Evolutionary conservation across 305 asterid species (phyloP), one percentile per base, ranked within the genome.

Genomic region (Rubia tinctorum): DNA sequence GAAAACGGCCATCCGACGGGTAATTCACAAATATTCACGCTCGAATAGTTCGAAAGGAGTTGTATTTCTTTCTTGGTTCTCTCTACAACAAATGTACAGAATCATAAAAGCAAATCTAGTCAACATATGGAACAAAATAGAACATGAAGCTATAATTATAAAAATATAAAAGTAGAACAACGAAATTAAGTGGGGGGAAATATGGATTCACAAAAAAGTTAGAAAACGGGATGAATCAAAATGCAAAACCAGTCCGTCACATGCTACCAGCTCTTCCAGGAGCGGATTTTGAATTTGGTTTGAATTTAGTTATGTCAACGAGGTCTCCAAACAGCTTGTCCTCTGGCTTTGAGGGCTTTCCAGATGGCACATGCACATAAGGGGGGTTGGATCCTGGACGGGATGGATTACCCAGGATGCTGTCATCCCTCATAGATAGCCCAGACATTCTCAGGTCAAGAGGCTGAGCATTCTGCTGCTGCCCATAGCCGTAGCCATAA

Each of bases 251-350:
- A 71, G 74, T 55, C 78, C 66, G 60, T 91, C 94, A 88, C 94
- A 82, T 85, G 85, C 93, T 88, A 82, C 89, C 91, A 65, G 94
- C 86, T 80, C 88, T 83, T 73, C 90, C 89, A 60, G 87, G 84
- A 20, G 86, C 77, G 13, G 83, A 58, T 77, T 88, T 91, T 23
- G 86, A 80, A 5, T 89, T 77, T 2, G 90, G 80, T 79, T 90
- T 95, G 80, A 95, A 92, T 77, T 92, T 90, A 40, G 92, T 80
- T 20, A 95, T 80, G 81, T 95, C 99, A 39, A 95, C 97, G 25
- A 95, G 95, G 83, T 95, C 99, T 64, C 99, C 99, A 68, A 95
- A 95, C 42, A 95, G 86, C 84, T 92, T 95, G 87, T 95, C 99
- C 75, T 92, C 97, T 9, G 97, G 91, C 83, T 85, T 95, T 23